Conservation (phyloP, 106 monocot genomes). For the Allium sativum region DNA sequence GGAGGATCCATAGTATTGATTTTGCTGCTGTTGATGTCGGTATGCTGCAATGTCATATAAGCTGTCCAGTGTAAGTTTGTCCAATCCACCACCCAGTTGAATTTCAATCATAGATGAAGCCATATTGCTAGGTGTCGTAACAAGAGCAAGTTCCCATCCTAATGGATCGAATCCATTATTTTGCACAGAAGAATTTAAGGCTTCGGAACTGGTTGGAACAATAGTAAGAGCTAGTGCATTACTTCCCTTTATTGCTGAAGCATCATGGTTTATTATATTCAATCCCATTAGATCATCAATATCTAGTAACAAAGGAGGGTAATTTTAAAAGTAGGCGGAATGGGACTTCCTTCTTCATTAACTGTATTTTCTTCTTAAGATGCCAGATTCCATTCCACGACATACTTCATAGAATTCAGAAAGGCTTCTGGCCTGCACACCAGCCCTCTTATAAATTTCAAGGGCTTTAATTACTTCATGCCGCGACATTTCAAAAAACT, state of each 20-base stretch:
- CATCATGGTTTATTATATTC: constrained; percentile 44
- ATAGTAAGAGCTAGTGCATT: constrained; percentile 88
- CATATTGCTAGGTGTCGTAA: constrained; percentile 36
- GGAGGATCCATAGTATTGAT: constrained; percentile 24
- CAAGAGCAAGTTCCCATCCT: constrained; percentile 98
- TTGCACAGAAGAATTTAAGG: too few relatives aligned
- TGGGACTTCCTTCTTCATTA: too few relatives aligned
- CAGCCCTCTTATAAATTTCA: constrained; percentile 81
- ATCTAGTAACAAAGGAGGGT: constrained; percentile 22
- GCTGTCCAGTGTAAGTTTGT: constrained; percentile 63
- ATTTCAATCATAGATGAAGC: constrained; percentile 35
- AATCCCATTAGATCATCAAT: constrained; percentile 74
- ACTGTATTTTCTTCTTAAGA: constrained; percentile 29
- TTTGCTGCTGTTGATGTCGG: constrained; percentile 38
- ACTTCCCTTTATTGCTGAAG: constrained; percentile 70
- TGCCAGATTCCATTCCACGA: constrained; percentile 58
- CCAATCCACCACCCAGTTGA: constrained; percentile 71
- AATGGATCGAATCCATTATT: constrained; percentile 72
- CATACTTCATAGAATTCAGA: constrained; percentile 95
- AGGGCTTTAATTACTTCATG: constrained; percentile 91
- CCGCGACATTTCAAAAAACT: too few relatives aligned
- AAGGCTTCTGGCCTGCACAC: constrained; percentile 67
- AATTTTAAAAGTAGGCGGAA: constrained; percentile 13
- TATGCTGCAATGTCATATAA: constrained; percentile 64
- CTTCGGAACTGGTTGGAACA: constrained; percentile 39